Conservation (phyloP, 345 rosid species). For the Pistacia atlantica region DNA sequence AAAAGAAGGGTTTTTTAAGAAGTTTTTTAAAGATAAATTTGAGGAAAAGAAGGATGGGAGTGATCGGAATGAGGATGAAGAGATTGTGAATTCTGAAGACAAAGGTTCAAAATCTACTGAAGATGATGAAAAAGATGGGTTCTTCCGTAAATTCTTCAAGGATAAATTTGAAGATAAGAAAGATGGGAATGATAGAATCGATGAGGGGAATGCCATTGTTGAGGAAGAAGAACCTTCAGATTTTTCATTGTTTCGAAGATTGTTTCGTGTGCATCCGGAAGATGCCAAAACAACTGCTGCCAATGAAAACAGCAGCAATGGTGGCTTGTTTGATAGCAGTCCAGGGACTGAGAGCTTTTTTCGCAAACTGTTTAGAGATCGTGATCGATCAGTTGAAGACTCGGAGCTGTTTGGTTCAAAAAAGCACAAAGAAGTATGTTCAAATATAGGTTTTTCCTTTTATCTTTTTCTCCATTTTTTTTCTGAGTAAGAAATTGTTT, state of each 20-base stretch:
- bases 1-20: conserved; percentile 83
- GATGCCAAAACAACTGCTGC: conserved; percentile 54
- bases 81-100: conserved; percentile 37
- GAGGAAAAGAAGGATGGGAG: conserved; percentile 78
- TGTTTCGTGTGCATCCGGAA: conserved; percentile 96
- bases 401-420: conserved; percentile 82
- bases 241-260: conserved; percentile 71
- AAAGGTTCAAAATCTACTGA: conserved; percentile 66
- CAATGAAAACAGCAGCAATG: conserved; percentile 57
- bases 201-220: conserved; percentile 46
- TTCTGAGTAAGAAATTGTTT: no score
- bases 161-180: conserved; percentile 83
- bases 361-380: conserved; percentile 94
- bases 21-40: conserved; percentile 73
- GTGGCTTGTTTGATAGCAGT: conserved; percentile 75
- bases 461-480: background rate
- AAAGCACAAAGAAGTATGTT: conserved; percentile 75
- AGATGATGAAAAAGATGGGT: conserved; percentile 92
- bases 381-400: conserved; percentile 92
- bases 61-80: conserved; percentile 48
- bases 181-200: conserved; percentile 62
- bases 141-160: conserved; percentile 79
- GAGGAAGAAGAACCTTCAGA: conserved; percentile 92
- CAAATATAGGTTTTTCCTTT: conserved; percentile 17
- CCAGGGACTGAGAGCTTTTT: conserved; percentile 96